Conservation (phyloP, 2,329 filamentous ascomycete species). For the Pseudocercospora fijiensis region DNA sequence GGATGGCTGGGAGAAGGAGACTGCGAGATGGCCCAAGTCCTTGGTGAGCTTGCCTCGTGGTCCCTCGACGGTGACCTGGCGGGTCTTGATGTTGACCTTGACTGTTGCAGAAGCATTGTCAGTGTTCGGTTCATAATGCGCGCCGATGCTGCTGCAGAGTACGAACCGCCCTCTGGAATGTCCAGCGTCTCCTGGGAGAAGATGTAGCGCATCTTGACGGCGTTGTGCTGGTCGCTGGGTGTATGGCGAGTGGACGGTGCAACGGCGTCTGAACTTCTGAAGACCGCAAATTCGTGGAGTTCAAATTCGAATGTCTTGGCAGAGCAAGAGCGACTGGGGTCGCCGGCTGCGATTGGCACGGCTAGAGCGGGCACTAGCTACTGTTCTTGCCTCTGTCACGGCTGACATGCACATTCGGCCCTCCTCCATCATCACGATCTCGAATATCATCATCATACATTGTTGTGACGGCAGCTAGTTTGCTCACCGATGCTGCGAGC, state of each 20-base stretch:
- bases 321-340: background rate
- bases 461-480: too few relatives aligned
- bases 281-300: constrained; percentile 1
- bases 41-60: constrained; percentile 96
- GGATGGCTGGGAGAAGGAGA: constrained; percentile 88
- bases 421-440: too few relatives aligned
- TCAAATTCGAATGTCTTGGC: background rate
- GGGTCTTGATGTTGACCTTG: constrained; percentile 96
- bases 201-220: constrained; percentile 97
- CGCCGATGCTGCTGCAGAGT: constrained; percentile 17
- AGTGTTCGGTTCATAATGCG: constrained; percentile 12
- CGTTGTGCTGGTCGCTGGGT: constrained; percentile 14
- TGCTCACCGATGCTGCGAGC: too few relatives aligned
- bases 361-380: too few relatives aligned
- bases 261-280: constrained; percentile 3
- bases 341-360: background rate
- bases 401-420: too few relatives aligned
- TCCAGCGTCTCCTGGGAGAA: constrained; percentile 94
- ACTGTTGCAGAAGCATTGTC: constrained; percentile 57
- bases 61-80: constrained; percentile 94
- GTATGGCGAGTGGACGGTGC: constrained; percentile 6
- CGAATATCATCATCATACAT: too few relatives aligned
- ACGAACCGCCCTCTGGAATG: constrained; percentile 96
- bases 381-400: too few relatives aligned
- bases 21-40: constrained; percentile 93